Evolutionary conservation across 768 basidiomycete species (phyloP).

Genomic region (Boletus rex-veris): DNA sequence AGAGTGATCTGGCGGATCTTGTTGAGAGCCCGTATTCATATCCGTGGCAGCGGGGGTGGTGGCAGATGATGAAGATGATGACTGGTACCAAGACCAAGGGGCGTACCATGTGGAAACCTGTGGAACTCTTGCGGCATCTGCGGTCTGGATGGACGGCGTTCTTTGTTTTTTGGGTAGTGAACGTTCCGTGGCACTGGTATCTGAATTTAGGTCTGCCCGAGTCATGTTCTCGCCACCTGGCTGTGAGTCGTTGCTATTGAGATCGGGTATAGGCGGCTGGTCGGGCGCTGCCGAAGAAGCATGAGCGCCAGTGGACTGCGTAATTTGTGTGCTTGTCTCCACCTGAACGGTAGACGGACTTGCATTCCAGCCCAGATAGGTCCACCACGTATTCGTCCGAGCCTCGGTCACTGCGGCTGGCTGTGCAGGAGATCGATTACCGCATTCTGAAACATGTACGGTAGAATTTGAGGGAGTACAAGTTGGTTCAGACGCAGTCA

Average conservation of each 20-base stretch:
- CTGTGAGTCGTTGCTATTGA: conserved; percentile 1
- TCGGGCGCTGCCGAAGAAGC: conserved; percentile 5
- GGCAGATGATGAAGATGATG: conserved; percentile 24
- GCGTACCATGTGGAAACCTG: conserved; percentile 49
- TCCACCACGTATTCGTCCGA: conserved; percentile 42
- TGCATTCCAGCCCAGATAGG: conserved; percentile 43
- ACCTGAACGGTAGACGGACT: conserved; percentile 9
- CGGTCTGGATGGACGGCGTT: conserved; percentile 8
- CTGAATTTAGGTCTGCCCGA: conserved; percentile 4
- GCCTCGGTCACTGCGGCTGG: conserved; percentile 2
- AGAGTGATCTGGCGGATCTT: conserved; percentile 4
- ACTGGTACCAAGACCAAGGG: conserved; percentile 62
- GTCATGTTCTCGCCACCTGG: conserved; percentile 3
- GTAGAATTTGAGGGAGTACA: background rate
- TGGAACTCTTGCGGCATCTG: conserved; percentile 6
- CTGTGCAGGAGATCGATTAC: conserved; percentile 8
- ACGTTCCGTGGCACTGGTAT: background rate
- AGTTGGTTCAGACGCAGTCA: conserved; percentile 1
- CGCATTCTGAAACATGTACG: conserved; percentile 12
- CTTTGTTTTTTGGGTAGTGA: background rate
- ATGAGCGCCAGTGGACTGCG: background rate
- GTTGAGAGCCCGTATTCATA: conserved; percentile 8
- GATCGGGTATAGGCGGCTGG: background rate
- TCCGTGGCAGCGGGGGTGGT: conserved; percentile 4
- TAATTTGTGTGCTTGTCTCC: background rate